These are phyloP conservation scores for Coemansia sp. DNA, from an alignment of 192 early-diverging fungal species.

Conservation along the genomic window DNA sequence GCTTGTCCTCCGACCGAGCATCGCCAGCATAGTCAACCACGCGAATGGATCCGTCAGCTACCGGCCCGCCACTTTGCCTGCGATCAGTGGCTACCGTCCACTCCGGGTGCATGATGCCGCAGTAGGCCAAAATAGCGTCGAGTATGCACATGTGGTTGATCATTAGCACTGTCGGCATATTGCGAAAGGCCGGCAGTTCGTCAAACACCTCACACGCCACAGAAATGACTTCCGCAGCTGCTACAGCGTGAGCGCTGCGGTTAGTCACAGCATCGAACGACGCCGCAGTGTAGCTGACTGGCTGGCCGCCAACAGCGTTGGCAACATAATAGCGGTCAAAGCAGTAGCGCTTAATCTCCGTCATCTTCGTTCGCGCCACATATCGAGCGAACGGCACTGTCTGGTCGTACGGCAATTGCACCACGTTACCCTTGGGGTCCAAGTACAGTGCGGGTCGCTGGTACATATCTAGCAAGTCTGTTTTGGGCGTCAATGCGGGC, in stretches of 20 bases:
- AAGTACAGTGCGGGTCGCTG: conserved; percentile 76
- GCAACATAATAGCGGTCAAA: conserved; percentile 84
- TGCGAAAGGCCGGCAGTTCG: conserved; percentile 67
- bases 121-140: conserved; percentile 73
- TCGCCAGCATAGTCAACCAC: background rate
- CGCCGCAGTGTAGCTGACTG: conserved; percentile 72
- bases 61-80: background rate
- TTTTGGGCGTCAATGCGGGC: conserved; percentile 82
- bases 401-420: conserved; percentile 87
- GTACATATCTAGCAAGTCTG: conserved; percentile 58
- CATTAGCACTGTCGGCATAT: conserved; percentile 61
- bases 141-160: conserved; percentile 77
- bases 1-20: conserved; percentile 15
- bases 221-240: conserved; percentile 89
- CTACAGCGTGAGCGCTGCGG: conserved; percentile 63
- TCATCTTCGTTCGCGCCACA: conserved; percentile 70
- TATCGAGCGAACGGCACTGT: conserved; percentile 91
- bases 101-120: conserved; percentile 61
- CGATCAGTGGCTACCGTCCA: conserved; percentile 36
- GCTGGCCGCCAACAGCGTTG: conserved; percentile 85
- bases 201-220: conserved; percentile 74
- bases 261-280: conserved; percentile 91
- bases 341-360: conserved; percentile 79
- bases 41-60: background rate
- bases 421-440: conserved; percentile 79